phyloP scores from a whole-genome alignment of 768 basidiomycete genomes.

The Clitopilus passeckerianus region DNA sequence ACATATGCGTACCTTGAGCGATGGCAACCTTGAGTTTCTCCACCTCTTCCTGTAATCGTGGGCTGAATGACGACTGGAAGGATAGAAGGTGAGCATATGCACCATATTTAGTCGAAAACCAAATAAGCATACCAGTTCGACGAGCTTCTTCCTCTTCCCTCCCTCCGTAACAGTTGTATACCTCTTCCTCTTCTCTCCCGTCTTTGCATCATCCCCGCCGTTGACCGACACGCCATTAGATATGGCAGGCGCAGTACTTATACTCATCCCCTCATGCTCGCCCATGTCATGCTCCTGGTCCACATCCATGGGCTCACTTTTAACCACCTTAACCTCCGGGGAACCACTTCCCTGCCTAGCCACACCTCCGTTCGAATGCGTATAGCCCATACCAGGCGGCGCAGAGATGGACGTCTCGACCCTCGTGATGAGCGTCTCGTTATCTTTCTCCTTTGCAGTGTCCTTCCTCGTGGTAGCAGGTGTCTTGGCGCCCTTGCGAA shows the following conservation, averaged over 20 bases:
- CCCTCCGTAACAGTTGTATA: conserved; percentile 47
- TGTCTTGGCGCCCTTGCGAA: conserved; percentile 1
- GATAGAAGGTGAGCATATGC: not conserved
- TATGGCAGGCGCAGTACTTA: not conserved
- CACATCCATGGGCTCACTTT: not conserved
- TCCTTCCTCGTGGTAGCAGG: conserved; percentile 9
- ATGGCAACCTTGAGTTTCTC: conserved; percentile 59
- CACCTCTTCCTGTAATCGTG: conserved; percentile 58
- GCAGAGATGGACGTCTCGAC: not conserved
- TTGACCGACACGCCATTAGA: not conserved
- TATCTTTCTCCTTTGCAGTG: not conserved
- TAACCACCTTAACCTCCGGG: not conserved
- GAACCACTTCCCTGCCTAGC: not conserved
- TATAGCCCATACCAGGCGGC: not conserved
- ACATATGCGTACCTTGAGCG: conserved; percentile 39
- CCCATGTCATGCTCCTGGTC: not conserved
- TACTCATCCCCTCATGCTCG: conserved; percentile 7
- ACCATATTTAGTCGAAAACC: not conserved
- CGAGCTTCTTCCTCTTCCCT: conserved; percentile 68
- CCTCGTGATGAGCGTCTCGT: not conserved
- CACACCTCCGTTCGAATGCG: not conserved
- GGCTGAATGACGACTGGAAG: conserved; percentile 60
- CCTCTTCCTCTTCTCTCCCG: conserved; percentile 49
- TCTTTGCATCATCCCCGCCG: conserved; percentile 26
- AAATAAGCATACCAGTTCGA: conserved; percentile 49